Base-by-base conservation (phyloP, 1,139 yeast species). In the Kluyveromyces sp. region DNA sequence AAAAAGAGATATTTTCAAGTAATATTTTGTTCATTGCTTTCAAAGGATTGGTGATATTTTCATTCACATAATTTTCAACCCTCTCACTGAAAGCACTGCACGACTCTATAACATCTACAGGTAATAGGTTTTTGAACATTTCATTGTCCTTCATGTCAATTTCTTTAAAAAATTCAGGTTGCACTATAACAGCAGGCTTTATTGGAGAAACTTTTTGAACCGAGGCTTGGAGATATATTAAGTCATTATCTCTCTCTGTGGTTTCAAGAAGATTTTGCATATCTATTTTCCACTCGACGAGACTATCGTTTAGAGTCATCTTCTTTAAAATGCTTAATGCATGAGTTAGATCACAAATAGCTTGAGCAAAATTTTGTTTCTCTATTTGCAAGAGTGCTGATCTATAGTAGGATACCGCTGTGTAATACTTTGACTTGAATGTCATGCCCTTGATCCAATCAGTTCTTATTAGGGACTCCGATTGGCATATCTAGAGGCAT, bases 231-330 rank as follows among this genome's bases (percentile, higher is more conserved):
- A 85, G 65, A 63, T 87, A 87, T 4, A 89, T 80, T 56, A 88
- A 70, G 58, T 87, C 92, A 59, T 89, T 89, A 53, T 89, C 96
- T 55, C 80, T 75, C 54, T 84, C 89, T 0, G 90, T 79, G 1
- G 75, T 68, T 15, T 69, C 65, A n/a, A 82, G 61, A 2, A 74
- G 69, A 1, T 70, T 71, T 4, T 65, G 59, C 0, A 85, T 70
- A 4, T 73, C 72, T 2, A 62, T 63, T 2, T 63, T 54, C 25
- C 83, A 72, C 0, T 49, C 80, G 5, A 39, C 79, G 27, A 64
- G 61, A 5, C 77, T 61, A 52, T 79, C 85, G 21, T 68, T 72
- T 3, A 59, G 63, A 3, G 78, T 61, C 1, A 75, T 77, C 4
- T 63, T 51, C 21, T 64, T 61, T 2, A 79, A 80, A 51, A 75